A percentile compares a stretch with the other conserved stretches of the same genome.
Conservation (phyloP, 164 flowering plant genomes). For the Vitis riparia region DNA sequence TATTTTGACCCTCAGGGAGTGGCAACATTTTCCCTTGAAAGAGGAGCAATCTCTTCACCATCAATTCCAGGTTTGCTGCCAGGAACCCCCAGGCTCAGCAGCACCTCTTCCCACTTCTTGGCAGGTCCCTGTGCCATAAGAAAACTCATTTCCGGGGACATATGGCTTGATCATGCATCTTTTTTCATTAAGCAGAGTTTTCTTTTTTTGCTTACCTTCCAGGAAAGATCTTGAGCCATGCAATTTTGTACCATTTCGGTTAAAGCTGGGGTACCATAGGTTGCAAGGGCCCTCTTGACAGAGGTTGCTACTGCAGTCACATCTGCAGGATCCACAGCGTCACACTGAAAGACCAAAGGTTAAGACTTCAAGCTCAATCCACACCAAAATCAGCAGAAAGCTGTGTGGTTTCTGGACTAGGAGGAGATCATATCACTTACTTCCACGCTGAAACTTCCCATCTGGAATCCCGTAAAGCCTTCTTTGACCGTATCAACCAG, state of each 20-base stretch:
- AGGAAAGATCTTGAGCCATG: conserved; percentile 95
- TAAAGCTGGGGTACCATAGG: conserved; percentile 63
- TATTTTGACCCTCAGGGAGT: conserved; percentile 42
- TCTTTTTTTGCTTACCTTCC: conserved; percentile 65
- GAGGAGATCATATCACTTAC: conserved; percentile 35
- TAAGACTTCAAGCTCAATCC: no score
- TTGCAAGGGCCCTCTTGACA: conserved; percentile 56
- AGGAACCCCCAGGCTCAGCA: conserved; percentile 49
- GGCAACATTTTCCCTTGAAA: conserved; percentile 67
- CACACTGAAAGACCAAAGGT: conserved; percentile 53
- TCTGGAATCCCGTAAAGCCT: conserved; percentile 93
- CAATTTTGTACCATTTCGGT: conserved; percentile 72
- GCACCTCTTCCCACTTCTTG: conserved; percentile 54
- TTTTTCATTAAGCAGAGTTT: no score
- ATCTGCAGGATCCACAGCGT: conserved; percentile 70
- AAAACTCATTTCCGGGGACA: not conserved
- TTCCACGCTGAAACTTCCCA: conserved; percentile 82
- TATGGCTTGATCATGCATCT: no score
- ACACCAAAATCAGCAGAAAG: not conserved
- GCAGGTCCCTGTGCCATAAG: conserved; percentile 69
- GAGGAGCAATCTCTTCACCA: conserved; percentile 77
- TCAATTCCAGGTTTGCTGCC: conserved; percentile 59
- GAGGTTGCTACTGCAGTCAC: conserved; percentile 52
- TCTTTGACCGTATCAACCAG: conserved; percentile 93
- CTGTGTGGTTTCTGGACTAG: not conserved